Conservation (phyloP, 768 basidiomycete species). For the Boletus pseudopeckii region DNA sequence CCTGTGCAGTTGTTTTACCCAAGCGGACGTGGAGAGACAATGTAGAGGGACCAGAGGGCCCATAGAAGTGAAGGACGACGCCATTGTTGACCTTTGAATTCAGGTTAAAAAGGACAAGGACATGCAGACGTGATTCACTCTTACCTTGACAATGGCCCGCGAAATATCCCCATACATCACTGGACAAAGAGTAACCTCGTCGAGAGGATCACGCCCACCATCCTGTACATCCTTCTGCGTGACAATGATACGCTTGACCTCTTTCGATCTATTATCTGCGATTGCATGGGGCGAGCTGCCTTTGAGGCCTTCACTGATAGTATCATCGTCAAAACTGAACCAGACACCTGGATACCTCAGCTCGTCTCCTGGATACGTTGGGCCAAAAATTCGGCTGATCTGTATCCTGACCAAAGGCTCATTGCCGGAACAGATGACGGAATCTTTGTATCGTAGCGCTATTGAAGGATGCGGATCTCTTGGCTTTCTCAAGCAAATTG, state of each 20-base stretch:
- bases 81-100: conserved; percentile 63
- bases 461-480: conserved; percentile 66
- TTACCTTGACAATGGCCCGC: conserved; percentile 65
- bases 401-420: conserved; percentile 60
- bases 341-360: conserved; percentile 78
- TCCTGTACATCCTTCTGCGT: conserved; percentile 62
- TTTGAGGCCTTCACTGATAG: conserved; percentile 52
- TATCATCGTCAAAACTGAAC: conserved; percentile 82
- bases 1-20: conserved; percentile 78
- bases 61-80: conserved; percentile 65
- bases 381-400: conserved; percentile 74
- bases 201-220: conserved; percentile 62
- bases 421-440: conserved; percentile 56
- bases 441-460: conserved; percentile 64
- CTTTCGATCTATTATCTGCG: conserved; percentile 61
- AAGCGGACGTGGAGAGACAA: conserved; percentile 56
- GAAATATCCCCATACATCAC: conserved; percentile 71
- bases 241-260: conserved; percentile 73
- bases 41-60: conserved; percentile 39
- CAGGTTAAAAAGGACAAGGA: background rate
- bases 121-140: background rate
- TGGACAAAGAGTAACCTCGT: conserved; percentile 63
- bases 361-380: conserved; percentile 77
- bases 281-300: conserved; percentile 34
- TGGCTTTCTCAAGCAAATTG: conserved; percentile 68